Conservation (phyloP, 495 filamentous ascomycete species). For the Annulohypoxylon bovei region DNA sequence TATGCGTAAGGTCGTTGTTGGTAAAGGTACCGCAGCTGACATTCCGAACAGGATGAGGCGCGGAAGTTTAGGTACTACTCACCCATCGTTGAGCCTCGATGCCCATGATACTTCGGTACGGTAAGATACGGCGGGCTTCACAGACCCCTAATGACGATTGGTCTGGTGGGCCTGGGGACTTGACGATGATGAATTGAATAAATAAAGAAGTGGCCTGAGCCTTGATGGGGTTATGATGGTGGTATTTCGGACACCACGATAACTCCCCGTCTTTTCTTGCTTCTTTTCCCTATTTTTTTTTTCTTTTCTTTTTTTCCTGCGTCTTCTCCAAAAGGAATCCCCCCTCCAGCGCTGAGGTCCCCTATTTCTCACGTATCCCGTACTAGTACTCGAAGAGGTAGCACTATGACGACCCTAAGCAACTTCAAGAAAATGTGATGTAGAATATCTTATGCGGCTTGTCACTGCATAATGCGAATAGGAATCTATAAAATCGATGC, state of each 20-base stretch:
- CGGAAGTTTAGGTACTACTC: slow-evolving; percentile 25
- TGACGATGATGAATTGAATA: slow-evolving; percentile 13
- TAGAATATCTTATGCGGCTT: slow-evolving; percentile 36
- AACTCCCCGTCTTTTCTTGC: slow-evolving; percentile 6
- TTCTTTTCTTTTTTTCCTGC: slow-evolving; percentile 19
- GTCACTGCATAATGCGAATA: slow-evolving; percentile 39
- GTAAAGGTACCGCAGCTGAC: slow-evolving; percentile 1
- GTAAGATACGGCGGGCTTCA: slow-evolving; percentile 17
- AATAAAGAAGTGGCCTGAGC: slow-evolving; percentile 1
- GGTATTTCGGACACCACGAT: slow-evolving; percentile 21
- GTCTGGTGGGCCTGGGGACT: slow-evolving; percentile 19
- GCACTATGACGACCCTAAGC: slow-evolving; percentile 20
- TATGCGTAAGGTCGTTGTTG: slow-evolving; percentile 14
- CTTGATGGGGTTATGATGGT: slow-evolving; percentile 17
- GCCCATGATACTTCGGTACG: slow-evolving; percentile 44
- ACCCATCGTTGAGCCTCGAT: slow-evolving; percentile 46
- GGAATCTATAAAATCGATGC: slow-evolving; percentile 21
- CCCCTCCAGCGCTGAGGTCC: slow-evolving; percentile 19
- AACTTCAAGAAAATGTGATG: slow-evolving; percentile 28
- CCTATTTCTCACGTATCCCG: slow-evolving; percentile 27
- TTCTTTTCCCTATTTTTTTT: slow-evolving; percentile 10
- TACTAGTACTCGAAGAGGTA: background rate
- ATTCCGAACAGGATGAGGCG: slow-evolving; percentile 8
- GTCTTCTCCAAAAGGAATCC: slow-evolving; percentile 19
- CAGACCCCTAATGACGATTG: slow-evolving; percentile 22